Evolutionary conservation across 495 filamentous ascomycete genomes (phyloP).

Genomic region (Hypoxylon rickii): DNA sequence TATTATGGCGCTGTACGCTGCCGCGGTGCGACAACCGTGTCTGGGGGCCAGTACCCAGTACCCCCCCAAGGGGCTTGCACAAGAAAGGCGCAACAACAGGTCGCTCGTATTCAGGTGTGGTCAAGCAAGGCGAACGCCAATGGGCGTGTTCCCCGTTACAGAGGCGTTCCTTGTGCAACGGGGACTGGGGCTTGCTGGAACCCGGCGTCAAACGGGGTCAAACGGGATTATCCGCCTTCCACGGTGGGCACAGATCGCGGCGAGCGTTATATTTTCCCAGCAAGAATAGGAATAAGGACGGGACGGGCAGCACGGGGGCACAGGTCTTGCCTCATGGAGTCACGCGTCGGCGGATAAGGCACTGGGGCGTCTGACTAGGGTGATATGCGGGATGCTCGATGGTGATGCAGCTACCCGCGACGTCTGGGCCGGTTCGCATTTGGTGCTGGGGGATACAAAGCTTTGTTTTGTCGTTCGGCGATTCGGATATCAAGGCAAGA

Average conservation of each 20-base stretch:
- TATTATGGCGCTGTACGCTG: slow-evolving; percentile 42
- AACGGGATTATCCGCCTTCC: slow-evolving; percentile 35
- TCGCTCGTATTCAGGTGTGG: slow-evolving; percentile 41
- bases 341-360: slow-evolving; percentile 54
- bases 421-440: slow-evolving; percentile 45
- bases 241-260: slow-evolving; percentile 42
- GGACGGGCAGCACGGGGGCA: slow-evolving; percentile 39
- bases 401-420: slow-evolving; percentile 43
- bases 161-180: slow-evolving; percentile 52
- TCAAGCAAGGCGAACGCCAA: slow-evolving; percentile 44
- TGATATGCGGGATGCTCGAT: slow-evolving; percentile 46
- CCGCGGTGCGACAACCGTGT: slow-evolving; percentile 41
- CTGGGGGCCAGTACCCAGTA: slow-evolving; percentile 30
- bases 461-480: slow-evolving; percentile 36
- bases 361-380: slow-evolving; percentile 44
- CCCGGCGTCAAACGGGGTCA: slow-evolving; percentile 13
- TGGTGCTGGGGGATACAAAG: slow-evolving; percentile 35
- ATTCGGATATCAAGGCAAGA: slow-evolving; percentile 38
- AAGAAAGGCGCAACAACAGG: slow-evolving; percentile 33
- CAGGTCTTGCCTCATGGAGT: slow-evolving; percentile 44
- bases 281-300: slow-evolving; percentile 38
- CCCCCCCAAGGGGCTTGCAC: slow-evolving; percentile 31
- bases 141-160: slow-evolving; percentile 50
- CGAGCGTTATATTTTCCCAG: slow-evolving; percentile 42
- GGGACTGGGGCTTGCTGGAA: slow-evolving; percentile 31